A percentile compares a stretch with the other conserved stretches of the same genome.
Conservation (phyloP, 768 basidiomycete genomes). For the Galerina sulciceps region DNA sequence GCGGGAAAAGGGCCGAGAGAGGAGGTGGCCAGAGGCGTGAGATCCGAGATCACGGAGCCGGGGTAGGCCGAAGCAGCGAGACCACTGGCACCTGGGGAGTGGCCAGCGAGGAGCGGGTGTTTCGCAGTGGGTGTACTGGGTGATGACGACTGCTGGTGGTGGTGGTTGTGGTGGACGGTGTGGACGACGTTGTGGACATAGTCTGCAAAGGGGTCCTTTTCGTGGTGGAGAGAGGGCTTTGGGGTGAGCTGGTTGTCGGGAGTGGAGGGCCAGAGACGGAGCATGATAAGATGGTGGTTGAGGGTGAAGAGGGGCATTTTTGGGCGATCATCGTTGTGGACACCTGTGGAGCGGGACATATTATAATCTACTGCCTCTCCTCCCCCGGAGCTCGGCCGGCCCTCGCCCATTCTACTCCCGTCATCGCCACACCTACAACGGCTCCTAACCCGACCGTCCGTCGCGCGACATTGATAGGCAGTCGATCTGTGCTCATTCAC, state of each 20-base stretch:
- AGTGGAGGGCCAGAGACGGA: slow-evolving; percentile 67
- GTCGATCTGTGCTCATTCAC: slow-evolving; percentile 48
- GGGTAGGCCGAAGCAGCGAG: slow-evolving; percentile 35
- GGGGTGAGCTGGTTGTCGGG: slow-evolving; percentile 60
- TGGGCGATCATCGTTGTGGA: slow-evolving; percentile 16
- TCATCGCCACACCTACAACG: slow-evolving; percentile 59
- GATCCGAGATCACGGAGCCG: slow-evolving; percentile 44
- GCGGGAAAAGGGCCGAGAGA: slow-evolving; percentile 51
- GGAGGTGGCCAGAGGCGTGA: slow-evolving; percentile 47
- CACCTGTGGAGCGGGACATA: slow-evolving; percentile 5
- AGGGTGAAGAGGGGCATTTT: slow-evolving; percentile 7
- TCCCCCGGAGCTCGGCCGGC: slow-evolving; percentile 20
- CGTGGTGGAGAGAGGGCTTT: slow-evolving; percentile 38
- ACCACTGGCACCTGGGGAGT: slow-evolving; percentile 22
- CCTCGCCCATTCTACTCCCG: slow-evolving; percentile 45
- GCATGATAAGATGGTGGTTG: slow-evolving; percentile 43
- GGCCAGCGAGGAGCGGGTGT: slow-evolving; percentile 41
- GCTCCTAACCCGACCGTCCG: slow-evolving; percentile 59
- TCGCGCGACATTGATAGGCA: slow-evolving; percentile 53
- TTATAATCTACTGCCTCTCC: slow-evolving; percentile 21
- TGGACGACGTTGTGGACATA: too few species aligned
- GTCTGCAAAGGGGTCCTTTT: slow-evolving; percentile 61
- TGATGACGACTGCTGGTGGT: too few species aligned
- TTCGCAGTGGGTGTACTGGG: slow-evolving; percentile 32
- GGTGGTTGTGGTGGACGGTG: not conserved